phyloP scores from a whole-genome alignment of 2,329 filamentous ascomycete genomes.

The Neocatenulostroma microsporum region DNA sequence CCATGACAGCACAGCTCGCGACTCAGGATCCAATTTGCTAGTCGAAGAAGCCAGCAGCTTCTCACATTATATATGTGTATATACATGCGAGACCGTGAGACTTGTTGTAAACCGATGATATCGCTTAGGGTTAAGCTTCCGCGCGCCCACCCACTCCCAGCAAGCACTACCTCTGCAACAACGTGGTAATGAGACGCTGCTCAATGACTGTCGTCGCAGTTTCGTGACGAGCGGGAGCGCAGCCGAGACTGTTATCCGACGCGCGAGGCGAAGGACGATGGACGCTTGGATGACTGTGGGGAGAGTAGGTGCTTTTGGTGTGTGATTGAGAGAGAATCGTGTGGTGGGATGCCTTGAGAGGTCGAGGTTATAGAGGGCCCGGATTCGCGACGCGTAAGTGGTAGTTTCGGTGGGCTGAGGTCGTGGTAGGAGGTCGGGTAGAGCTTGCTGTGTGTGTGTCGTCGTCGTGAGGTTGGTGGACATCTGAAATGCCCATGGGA shows the following conservation, averaged over 20 bases:
- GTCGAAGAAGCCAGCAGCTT: slow-evolving; percentile 62
- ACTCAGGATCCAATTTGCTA: slow-evolving; percentile 40
- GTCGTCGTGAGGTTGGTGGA: slow-evolving; percentile 2
- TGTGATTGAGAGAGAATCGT: slow-evolving; percentile 29
- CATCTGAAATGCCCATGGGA: slow-evolving; percentile 10
- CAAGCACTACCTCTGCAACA: slow-evolving; percentile 3
- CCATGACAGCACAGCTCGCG: slow-evolving; percentile 5
- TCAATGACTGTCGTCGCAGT: slow-evolving; percentile 11
- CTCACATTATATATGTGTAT: slow-evolving; percentile 34
- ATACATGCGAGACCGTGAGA: slow-evolving; percentile 22
- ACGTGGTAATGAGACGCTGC: slow-evolving; percentile 12
- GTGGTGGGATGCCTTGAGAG: slow-evolving; percentile 9
- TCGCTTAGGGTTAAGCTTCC: slow-evolving; percentile 96
- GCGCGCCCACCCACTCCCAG: slow-evolving; percentile 7
- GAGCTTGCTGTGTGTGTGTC: slow-evolving; percentile 1
- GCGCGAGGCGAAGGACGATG: slow-evolving; percentile 59
- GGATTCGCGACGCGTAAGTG: slow-evolving; percentile 14
- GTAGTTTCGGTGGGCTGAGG: slow-evolving; percentile 9
- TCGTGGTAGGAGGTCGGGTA: slow-evolving; percentile 11
- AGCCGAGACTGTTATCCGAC: slow-evolving; percentile 22
- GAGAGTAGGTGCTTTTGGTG: slow-evolving; percentile 59
- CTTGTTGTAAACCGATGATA: slow-evolving; percentile 54
- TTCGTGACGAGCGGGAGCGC: slow-evolving; percentile 17
- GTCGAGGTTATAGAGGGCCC: slow-evolving; percentile 11
- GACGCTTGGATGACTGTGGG: slow-evolving; percentile 67